Evolutionary conservation across 345 rosid species (phyloP).

Genomic region (Pistacia atlantica): DNA sequence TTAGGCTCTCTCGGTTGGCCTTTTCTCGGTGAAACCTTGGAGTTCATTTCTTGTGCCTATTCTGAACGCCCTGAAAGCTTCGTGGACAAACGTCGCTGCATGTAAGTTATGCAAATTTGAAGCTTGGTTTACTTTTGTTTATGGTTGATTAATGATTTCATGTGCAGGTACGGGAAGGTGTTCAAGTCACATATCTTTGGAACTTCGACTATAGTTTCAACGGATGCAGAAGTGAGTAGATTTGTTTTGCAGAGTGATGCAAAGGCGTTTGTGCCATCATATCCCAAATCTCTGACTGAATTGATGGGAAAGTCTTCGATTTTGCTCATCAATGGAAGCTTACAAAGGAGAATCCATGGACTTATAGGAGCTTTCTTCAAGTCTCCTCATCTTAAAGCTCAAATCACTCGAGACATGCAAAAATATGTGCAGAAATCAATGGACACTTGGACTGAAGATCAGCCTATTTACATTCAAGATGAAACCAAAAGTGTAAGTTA

Average conservation of each 20-base stretch:
- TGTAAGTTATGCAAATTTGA: constrained; percentile 36
- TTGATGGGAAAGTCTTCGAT: constrained; percentile 97
- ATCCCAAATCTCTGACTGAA: constrained; percentile 91
- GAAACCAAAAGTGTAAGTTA: constrained; percentile 73
- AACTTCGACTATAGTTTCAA: constrained; percentile 76
- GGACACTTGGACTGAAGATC: constrained; percentile 70
- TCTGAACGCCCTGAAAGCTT: constrained; percentile 88
- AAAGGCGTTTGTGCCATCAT: constrained; percentile 78
- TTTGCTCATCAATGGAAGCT: constrained; percentile 77
- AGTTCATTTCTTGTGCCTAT: constrained; percentile 79
- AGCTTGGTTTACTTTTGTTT: neutral
- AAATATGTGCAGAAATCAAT: constrained; percentile 65
- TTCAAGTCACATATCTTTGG: constrained; percentile 98
- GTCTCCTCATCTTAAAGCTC: constrained; percentile 82
- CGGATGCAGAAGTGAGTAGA: constrained; percentile 89
- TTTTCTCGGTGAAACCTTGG: constrained; percentile 82
- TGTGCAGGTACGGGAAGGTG: constrained; percentile 80
- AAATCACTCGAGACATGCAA: constrained; percentile 81
- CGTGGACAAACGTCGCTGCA: constrained; percentile 77
- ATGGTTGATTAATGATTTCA: neutral
- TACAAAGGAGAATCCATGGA: constrained; percentile 93
- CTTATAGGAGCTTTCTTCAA: constrained; percentile 84
- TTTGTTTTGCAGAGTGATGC: constrained; percentile 85
- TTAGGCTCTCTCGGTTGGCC: constrained; percentile 90
- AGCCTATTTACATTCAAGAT: constrained; percentile 74